phyloP scores from a whole-genome alignment of 805 yeast species.

The Ogataea siamensis region DNA sequence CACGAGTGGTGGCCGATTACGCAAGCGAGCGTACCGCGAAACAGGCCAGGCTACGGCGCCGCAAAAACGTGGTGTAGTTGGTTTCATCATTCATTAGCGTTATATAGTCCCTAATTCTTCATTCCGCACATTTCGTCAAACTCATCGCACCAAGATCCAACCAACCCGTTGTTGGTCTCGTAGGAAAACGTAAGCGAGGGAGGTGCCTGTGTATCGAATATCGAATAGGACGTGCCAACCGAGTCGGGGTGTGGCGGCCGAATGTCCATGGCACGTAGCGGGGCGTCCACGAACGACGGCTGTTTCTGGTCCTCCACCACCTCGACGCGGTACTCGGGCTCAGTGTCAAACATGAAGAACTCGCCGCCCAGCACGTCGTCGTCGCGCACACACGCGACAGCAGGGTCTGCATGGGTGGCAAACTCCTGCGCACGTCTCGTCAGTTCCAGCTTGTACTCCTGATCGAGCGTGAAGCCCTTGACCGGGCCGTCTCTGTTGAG shows the following conservation, averaged over 20 bases:
- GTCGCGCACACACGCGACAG: constrained; percentile 2
- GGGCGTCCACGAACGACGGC: constrained; percentile 9
- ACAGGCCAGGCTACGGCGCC: not conserved
- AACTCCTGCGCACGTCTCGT: constrained; percentile 12
- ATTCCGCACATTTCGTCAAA: constrained; percentile 14
- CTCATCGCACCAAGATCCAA: constrained; percentile 23
- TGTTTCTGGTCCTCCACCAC: constrained; percentile 19
- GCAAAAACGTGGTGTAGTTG: constrained; percentile 2
- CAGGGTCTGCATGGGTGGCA: constrained; percentile 8
- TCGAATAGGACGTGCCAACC: constrained; percentile 16
- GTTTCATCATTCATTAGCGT: constrained; percentile 1
- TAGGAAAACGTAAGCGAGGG: constrained; percentile 21
- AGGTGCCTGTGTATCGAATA: constrained; percentile 18
- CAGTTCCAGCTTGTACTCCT: constrained; percentile 37
- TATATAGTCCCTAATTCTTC: constrained; percentile 7
- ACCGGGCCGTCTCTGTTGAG: constrained; percentile 29
- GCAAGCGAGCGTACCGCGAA: constrained; percentile 5
- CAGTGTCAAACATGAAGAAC: constrained; percentile 36
- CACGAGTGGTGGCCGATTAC: constrained; percentile 11
- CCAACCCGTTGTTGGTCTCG: constrained; percentile 16
- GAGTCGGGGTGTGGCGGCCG: constrained; percentile 12
- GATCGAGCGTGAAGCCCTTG: constrained; percentile 46
- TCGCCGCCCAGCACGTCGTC: constrained; percentile 29
- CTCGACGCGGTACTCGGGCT: constrained; percentile 28
- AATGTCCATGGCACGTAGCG: constrained; percentile 12